Conservation (phyloP, 2,329 filamentous ascomycete species). For the Tolypocladium paradoxum region DNA sequence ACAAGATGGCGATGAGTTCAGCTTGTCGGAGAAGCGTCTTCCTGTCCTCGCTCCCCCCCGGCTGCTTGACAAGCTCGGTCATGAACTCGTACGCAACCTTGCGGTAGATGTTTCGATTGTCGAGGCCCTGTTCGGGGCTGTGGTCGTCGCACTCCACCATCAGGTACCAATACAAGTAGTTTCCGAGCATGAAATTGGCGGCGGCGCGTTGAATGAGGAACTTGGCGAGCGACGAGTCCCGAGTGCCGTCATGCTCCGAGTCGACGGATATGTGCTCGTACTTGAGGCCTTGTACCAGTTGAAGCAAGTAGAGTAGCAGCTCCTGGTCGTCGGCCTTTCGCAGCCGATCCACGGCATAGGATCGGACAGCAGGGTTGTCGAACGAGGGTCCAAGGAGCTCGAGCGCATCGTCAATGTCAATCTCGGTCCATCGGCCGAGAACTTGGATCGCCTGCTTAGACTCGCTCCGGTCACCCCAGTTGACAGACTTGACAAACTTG, state of each 20-base stretch:
- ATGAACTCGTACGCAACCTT: constrained; percentile 96
- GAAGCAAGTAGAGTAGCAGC: constrained; percentile 78
- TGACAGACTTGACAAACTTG: constrained; percentile 96
- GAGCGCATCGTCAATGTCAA: constrained; percentile 92
- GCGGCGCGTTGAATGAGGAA: constrained; percentile 85
- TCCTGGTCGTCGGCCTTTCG: constrained; percentile 90
- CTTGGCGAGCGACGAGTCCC: constrained; percentile 74
- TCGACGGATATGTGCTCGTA: constrained; percentile 68
- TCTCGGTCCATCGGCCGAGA: constrained; percentile 87
- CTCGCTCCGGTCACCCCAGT: constrained; percentile 81
- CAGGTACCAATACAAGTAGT: constrained; percentile 95
- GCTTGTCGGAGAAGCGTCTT: constrained; percentile 75
- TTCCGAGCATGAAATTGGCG: constrained; percentile 81
- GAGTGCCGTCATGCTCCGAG: constrained; percentile 42
- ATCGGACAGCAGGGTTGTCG: constrained; percentile 76
- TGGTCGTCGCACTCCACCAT: constrained; percentile 94
- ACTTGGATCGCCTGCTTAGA: constrained; percentile 83
- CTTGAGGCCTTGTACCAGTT: constrained; percentile 91
- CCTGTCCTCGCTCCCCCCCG: constrained; percentile 61
- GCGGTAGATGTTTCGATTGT: constrained; percentile 76
- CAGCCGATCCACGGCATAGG: constrained; percentile 85
- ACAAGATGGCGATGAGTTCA: constrained; percentile 77
- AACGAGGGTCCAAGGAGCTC: constrained; percentile 90
- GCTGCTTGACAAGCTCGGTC: constrained; percentile 64
- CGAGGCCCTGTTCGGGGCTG: constrained; percentile 61